A percentile compares a stretch with the other conserved stretches of the same genome.
Conservation (phyloP, 371 early-diverging fungal species). For the Saksenaea vasiformis region DNA sequence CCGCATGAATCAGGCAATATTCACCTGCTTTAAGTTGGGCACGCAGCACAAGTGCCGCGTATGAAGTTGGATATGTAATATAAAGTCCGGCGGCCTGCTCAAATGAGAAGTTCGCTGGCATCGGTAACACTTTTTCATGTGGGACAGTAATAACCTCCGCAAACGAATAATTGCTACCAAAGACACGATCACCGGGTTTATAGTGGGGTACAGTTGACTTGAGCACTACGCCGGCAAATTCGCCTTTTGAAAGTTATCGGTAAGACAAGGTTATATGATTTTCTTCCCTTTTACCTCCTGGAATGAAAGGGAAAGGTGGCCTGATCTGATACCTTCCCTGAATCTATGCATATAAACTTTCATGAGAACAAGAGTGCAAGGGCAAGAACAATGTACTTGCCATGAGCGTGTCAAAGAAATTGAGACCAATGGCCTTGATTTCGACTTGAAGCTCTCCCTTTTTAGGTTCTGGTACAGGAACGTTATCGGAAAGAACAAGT, state of each 20-base stretch:
- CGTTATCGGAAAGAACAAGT: conserved; percentile 57
- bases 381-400: conserved; percentile 34
- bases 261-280: neutral
- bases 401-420: conserved; percentile 87
- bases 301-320: conserved; percentile 82
- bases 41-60: conserved; percentile 73
- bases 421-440: conserved; percentile 75
- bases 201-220: conserved; percentile 50
- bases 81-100: conserved; percentile 81
- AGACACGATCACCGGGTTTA: conserved; percentile 78
- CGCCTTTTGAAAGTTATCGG: conserved; percentile 29
- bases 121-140: conserved; percentile 52
- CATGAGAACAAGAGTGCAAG: neutral
- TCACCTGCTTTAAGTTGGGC: conserved; percentile 68
- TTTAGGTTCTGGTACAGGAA: conserved; percentile 60
- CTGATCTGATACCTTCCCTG: conserved; percentile 86
- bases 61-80: conserved; percentile 84
- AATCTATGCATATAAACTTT: conserved; percentile 39
- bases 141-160: conserved; percentile 67
- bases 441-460: conserved; percentile 68
- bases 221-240: conserved; percentile 51
- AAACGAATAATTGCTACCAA: conserved; percentile 72
- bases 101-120: conserved; percentile 70
- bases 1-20: conserved; percentile 79
- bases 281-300: conserved; percentile 49